Evolutionary conservation across 129 eudicot species (phyloP), one percentile per base, ranked within the genome.

Genomic region (Helichrysum umbraculigerum): DNA sequence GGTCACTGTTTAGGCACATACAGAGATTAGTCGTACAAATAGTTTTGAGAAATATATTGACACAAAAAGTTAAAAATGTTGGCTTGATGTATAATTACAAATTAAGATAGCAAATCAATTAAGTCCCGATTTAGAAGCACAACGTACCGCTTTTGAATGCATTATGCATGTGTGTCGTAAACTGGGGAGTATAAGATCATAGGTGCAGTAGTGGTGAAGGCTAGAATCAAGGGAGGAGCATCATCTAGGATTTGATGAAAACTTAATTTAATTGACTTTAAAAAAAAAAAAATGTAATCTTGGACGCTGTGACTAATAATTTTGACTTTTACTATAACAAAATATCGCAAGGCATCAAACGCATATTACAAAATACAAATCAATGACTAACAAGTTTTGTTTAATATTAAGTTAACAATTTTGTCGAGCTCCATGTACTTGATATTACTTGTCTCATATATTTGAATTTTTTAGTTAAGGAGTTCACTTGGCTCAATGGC

Each of bases 401-500:
- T 62, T 9, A 29, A 22, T 34, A 68, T 7, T 51, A 52, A 58
- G 2, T 6, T 39, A 77, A 74, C 59, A 32, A 20, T 34, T 67
- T 86, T 85, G 86, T 89, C 87, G 82, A 87, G 82, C 88, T 83
- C 85, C 73, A 79, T 89, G 89, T 82, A 76, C 77, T 82, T 65
- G 61, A 56, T 63, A 70, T 82, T 4, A 71, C 61, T 47, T 85
- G 30, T 57, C 22, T 16, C 54, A 47, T 47, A 47, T 67, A 78
- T 82, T 67, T 66, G 56, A 15, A 80, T 7, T 12, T 42, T 73
- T 54, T 73, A 44, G 58, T 75, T 47, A 29, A 81, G 76, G 14
- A n/a, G 47, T 69, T 81, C 88, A 81, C 92, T 87, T 85, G 92
- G 92, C 92, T 87, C 96, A 85, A 89, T 78, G 92, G 86, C 70